Evolutionary conservation across 345 rosid species (phyloP).

Genomic region (Nephelium lappaceum): DNA sequence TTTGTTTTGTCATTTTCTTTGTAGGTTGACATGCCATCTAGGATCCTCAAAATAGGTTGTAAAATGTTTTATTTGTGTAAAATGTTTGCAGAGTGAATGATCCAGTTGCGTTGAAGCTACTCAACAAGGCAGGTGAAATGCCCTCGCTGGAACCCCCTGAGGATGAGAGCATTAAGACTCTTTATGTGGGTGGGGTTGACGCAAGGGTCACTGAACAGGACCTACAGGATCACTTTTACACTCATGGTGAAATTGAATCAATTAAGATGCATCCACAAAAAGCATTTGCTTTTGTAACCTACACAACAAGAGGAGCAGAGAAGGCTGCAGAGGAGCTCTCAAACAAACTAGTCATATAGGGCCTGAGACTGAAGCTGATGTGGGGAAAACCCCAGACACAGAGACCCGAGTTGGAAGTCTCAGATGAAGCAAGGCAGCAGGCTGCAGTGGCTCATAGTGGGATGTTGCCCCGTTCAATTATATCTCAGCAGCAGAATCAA

Average conservation of each 20-base stretch:
- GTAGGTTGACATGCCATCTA: not conserved
- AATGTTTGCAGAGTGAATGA: slow-evolving; percentile 74
- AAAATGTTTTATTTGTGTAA: not conserved
- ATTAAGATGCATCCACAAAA: slow-evolving; percentile 82
- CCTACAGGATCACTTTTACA: slow-evolving; percentile 82
- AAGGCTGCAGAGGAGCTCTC: slow-evolving; percentile 94
- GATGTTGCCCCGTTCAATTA: slow-evolving; percentile 77
- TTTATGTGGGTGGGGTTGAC: slow-evolving; percentile 90
- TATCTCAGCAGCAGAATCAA: slow-evolving; percentile 90
- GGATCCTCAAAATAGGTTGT: not conserved
- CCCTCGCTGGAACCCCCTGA: slow-evolving; percentile 90
- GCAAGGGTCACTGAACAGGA: slow-evolving; percentile 86
- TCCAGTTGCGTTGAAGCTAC: slow-evolving; percentile 90
- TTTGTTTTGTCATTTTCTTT: no score
- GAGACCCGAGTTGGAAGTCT: slow-evolving; percentile 66
- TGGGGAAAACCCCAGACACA: slow-evolving; percentile 97
- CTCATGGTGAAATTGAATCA: slow-evolving; percentile 90
- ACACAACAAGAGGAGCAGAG: slow-evolving; percentile 93
- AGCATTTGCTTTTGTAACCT: slow-evolving; percentile 93
- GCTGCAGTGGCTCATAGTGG: slow-evolving; percentile 72
- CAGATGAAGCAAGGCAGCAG: slow-evolving; percentile 73
- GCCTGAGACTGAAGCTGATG: slow-evolving; percentile 85
- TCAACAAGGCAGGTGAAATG: slow-evolving; percentile 96
- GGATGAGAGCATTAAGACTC: slow-evolving; percentile 88
- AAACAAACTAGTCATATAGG: slow-evolving; percentile 83